Evolutionary conservation across 345 rosid genomes (phyloP).

Genomic region (Eucalyptus regnans): DNA sequence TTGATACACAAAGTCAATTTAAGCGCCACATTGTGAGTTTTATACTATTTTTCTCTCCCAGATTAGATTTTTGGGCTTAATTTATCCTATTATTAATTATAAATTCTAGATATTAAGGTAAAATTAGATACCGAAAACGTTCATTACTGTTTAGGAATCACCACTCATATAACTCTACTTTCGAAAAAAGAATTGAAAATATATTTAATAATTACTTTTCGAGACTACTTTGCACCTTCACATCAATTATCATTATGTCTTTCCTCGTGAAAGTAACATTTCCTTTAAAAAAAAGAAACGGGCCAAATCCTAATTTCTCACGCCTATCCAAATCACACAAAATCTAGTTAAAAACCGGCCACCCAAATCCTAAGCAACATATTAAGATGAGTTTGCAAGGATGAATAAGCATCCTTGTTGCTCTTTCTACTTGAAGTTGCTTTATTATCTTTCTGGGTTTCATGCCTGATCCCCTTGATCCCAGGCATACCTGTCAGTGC

Average conservation of each 20-base stretch:
- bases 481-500: not conserved
- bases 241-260: not conserved
- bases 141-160: too few species aligned
- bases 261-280: rapidly evolving
- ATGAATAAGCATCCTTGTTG: not conserved
- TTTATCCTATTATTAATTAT: not conserved
- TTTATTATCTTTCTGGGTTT: too few species aligned
- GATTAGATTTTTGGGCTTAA: not conserved
- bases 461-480: too few species aligned
- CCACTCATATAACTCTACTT: not conserved
- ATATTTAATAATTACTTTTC: rapidly evolving
- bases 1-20: not conserved
- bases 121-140: too few species aligned
- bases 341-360: not conserved
- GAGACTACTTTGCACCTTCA: too few species aligned
- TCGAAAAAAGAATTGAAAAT: rapidly evolving
- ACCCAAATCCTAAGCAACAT: not conserved
- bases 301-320: not conserved
- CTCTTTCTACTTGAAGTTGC: not conserved
- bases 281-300: not conserved
- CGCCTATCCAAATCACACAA: rapidly evolving
- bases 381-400: not conserved
- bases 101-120: not conserved
- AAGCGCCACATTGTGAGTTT: too few species aligned
- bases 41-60: not conserved